Base-by-base conservation (phyloP, 2,329 filamentous ascomycete genomes). In the Ophiostoma quercus region DNA sequence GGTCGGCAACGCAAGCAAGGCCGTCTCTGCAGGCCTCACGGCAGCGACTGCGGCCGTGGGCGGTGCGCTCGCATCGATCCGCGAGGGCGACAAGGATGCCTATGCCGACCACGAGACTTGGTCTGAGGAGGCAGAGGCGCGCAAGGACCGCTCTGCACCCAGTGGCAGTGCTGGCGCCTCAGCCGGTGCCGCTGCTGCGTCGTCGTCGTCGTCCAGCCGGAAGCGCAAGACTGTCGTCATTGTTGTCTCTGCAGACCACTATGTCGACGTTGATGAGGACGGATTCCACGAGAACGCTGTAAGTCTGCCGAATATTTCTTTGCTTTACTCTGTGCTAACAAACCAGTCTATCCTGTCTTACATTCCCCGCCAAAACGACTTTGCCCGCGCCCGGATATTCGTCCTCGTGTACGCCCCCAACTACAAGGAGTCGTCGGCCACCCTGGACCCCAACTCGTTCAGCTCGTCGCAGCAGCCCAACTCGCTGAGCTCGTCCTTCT, bases 31-130 rank as follows among this genome's bases (percentile, higher is more conserved):
- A 0, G 91, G 93, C 19, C 85, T 96, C 73, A 90, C 92, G 34
- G 93, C 92, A 11, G 92, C 92, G 0, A 91, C 93, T 16, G 91
- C 91, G 22, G 92, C 87, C 66, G 87, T 96, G 72, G 92, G 92
- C 60, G 92, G 90, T 72, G 93, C 92, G 34, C 82, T 97, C 74
- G 90, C 90, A 69, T 89, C 91, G 19, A 95, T 96, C 74, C 86
- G 91, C 69, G 92, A 97, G 77, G 93, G 96, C 77, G 91, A 94
- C 76, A 89, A 88, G 77, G 86, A 87, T 72, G 90, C 90, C 68
- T 95, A 90, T 78, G 89, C 88, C 73, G 94, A 97, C 78, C 92
- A 95, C 79, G 91, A 92, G 77, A 88, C 92, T 68, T 97, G 94
- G 94, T 93, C 90, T 16, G 93, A 97, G 78, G 94, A 97, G 80